Percentiles rank a stretch among this genome's conserved stretches.
Conservation (phyloP, 371 early-diverging fungal species). For the Coemansia sp. region DNA sequence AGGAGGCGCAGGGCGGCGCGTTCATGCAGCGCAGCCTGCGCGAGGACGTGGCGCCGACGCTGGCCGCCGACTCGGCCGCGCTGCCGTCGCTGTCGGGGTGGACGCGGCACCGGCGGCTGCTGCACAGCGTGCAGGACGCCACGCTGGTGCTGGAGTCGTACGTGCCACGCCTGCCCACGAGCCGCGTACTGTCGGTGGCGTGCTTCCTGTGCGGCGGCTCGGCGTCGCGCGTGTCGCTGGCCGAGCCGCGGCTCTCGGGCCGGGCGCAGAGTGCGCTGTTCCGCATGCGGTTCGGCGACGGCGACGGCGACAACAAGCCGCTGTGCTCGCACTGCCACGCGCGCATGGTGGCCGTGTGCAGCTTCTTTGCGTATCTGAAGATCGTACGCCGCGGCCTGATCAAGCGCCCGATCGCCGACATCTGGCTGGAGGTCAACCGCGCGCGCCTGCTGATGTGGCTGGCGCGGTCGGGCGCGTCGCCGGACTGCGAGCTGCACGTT, state of each 20-base stretch:
- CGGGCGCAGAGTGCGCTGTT: conserved; percentile 24
- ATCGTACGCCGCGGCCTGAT: conserved; percentile 46
- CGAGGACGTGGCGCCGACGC: conserved; percentile 44
- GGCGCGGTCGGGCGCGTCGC: conserved; percentile 39
- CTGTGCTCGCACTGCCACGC: conserved; percentile 37
- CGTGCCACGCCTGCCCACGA: conserved; percentile 23
- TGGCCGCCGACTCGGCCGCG: conserved; percentile 5
- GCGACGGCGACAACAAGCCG: conserved; percentile 43
- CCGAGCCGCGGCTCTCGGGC: conserved; percentile 4
- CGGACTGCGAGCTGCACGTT: conserved; percentile 26
- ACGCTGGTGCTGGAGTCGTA: conserved; percentile 40
- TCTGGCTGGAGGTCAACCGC: conserved; percentile 47
- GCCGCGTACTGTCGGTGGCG: conserved; percentile 32
- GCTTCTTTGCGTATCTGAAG: conserved; percentile 43
- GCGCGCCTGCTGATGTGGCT: conserved; percentile 48
- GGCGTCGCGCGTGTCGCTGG: conserved; percentile 7
- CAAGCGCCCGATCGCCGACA: conserved; percentile 45
- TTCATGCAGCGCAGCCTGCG: conserved; percentile 49
- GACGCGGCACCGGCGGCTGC: conserved; percentile 36
- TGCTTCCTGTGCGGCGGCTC: conserved; percentile 44
- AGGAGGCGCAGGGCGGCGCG: conserved; percentile 25
- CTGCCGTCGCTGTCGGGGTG: conserved; percentile 38
- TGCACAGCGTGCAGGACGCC: conserved; percentile 38
- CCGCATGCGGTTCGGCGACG: conserved; percentile 44
- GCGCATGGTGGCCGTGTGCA: conserved; percentile 48